These are phyloP conservation scores for Pseudopithomyces chartarum DNA, from an alignment of 2,329 filamentous ascomycete genomes.

Conservation along the genomic window DNA sequence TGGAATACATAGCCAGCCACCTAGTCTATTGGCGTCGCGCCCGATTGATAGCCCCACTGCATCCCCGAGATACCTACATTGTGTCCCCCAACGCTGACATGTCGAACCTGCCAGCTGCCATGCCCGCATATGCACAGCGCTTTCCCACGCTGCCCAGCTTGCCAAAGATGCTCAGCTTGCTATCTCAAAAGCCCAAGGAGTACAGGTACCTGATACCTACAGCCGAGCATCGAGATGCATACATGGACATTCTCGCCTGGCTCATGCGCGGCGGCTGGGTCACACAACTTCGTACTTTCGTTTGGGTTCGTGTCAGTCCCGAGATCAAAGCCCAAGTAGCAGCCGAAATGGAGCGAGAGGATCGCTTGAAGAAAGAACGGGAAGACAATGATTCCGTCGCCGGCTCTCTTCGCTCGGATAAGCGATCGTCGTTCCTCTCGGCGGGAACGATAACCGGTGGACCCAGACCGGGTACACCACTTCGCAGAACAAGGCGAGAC, in stretches of 20 bases:
- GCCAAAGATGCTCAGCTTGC: slow-evolving; percentile 81
- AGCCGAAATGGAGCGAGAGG: slow-evolving; percentile 64
- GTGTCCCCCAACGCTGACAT: slow-evolving; percentile 89
- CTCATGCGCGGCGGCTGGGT: slow-evolving; percentile 92
- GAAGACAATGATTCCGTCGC: slow-evolving; percentile 40
- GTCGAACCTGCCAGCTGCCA: slow-evolving; percentile 69
- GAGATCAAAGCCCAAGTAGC: slow-evolving; percentile 83
- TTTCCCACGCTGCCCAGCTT: slow-evolving; percentile 86
- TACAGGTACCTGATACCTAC: slow-evolving; percentile 86
- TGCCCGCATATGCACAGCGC: slow-evolving; percentile 71
- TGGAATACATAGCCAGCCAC: slow-evolving; percentile 87
- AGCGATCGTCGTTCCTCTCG: slow-evolving; percentile 37
- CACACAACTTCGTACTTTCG: slow-evolving; percentile 88
- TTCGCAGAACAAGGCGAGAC: slow-evolving; percentile 19
- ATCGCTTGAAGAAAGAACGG: slow-evolving; percentile 32
- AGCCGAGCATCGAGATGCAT: slow-evolving; percentile 83
- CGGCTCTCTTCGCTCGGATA: slow-evolving; percentile 36
- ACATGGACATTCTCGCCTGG: slow-evolving; percentile 92
- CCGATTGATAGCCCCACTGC: slow-evolving; percentile 86
- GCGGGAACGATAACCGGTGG: slow-evolving; percentile 20
- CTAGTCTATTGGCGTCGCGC: slow-evolving; percentile 96
- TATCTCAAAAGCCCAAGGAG: slow-evolving; percentile 79
- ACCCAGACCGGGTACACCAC: slow-evolving; percentile 31
- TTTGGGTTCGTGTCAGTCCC: slow-evolving; percentile 82
- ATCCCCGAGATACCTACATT: slow-evolving; percentile 88